A percentile compares a stretch with the other conserved stretches of the same genome.
Conservation (phyloP, 805 yeast species). For the Hanseniaspora nectarophila region DNA sequence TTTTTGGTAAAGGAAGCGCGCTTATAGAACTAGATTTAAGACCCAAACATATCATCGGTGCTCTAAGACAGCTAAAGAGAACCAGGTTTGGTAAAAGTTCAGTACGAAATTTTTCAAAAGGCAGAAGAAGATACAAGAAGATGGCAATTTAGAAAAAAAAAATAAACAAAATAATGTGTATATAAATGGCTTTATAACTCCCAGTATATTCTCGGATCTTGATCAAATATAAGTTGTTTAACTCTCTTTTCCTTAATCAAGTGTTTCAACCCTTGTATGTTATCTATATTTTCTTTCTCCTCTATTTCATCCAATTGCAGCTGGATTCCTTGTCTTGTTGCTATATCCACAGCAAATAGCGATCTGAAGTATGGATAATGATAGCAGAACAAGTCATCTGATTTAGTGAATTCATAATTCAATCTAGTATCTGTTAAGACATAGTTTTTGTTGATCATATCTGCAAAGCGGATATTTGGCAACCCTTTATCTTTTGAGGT, state of each 20-base stretch:
- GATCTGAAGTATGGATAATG: conserved; percentile 10
- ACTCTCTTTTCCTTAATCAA: conserved; percentile 6
- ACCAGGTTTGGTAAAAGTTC: conserved; percentile 48
- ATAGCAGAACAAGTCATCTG: conserved; percentile 5
- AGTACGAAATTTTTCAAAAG: conserved; percentile 54
- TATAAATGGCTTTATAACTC: not conserved
- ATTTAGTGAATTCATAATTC: conserved; percentile 1
- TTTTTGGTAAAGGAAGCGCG: conserved; percentile 8
- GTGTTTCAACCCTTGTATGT: not conserved
- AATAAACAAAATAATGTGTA: not conserved
- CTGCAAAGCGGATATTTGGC: not conserved
- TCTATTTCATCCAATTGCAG: not conserved
- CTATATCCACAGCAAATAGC: conserved; percentile 1
- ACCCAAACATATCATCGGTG: conserved; percentile 75
- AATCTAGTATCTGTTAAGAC: not conserved
- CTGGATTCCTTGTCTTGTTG: not conserved
- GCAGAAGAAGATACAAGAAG: conserved; percentile 28
- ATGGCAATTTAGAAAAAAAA: conserved; percentile 24
- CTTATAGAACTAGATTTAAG: conserved; percentile 28
- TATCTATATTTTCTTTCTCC: not conserved
- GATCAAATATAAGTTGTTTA: conserved; percentile 2
- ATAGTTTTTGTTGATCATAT: conserved; percentile 2
- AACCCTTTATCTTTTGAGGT: not conserved
- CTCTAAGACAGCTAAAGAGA: conserved; percentile 70
- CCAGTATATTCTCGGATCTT: conserved; percentile 13